Conservation (phyloP, 306 rosid genomes). For the Albizia julibrissin region DNA sequence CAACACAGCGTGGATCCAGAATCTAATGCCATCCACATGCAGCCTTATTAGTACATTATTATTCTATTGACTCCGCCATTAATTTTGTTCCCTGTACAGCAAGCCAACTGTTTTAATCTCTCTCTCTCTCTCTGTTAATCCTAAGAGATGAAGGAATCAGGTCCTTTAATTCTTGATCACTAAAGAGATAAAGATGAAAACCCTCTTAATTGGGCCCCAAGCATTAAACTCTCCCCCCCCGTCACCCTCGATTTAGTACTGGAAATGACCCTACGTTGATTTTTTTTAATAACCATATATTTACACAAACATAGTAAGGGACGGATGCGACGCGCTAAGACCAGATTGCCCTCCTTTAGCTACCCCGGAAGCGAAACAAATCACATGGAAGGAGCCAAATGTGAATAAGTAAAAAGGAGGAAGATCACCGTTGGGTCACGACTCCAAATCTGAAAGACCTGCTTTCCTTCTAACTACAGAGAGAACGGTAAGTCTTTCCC, state of each 20-base stretch:
- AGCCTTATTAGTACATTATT: not conserved
- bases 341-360: not conserved
- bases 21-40: not conserved
- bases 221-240: not conserved
- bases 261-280: not conserved
- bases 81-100: not conserved
- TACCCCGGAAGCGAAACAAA: not conserved
- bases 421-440: not conserved
- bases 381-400: not conserved
- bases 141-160: not conserved
- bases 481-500: not conserved
- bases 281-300: no score
- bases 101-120: not conserved
- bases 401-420: not conserved
- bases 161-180: not conserved
- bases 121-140: not conserved
- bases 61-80: not conserved
- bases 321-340: not conserved
- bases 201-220: constrained; percentile 3
- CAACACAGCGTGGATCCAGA: not conserved
- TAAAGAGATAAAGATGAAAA: constrained; percentile 16
- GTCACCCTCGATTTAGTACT: not conserved
- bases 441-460: not conserved
- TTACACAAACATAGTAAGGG: not conserved
- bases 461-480: not conserved